Conservation (phyloP, 495 filamentous ascomycete species). For the Aspergillus biplanus region DNA sequence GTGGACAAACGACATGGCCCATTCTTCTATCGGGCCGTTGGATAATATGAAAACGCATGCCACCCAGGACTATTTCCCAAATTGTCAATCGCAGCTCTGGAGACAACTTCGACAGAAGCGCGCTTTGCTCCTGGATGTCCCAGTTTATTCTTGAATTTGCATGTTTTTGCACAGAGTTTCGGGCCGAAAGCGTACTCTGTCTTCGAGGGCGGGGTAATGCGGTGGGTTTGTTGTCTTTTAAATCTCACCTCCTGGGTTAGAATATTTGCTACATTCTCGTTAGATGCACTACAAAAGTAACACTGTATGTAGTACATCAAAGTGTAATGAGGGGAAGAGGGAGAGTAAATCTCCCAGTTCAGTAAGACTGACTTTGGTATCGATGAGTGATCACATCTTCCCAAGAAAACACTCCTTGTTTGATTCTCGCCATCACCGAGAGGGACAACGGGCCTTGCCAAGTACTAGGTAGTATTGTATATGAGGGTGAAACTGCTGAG, state of each 20-base stretch:
- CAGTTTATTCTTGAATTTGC: slow-evolving; percentile 19
- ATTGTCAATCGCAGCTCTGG: slow-evolving; percentile 50
- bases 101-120: slow-evolving; percentile 44
- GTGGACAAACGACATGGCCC: slow-evolving; percentile 43
- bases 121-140: slow-evolving; percentile 35
- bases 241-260: slow-evolving; percentile 1
- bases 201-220: slow-evolving; percentile 29
- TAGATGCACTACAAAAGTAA: not conserved
- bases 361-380: slow-evolving; percentile 46
- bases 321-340: not conserved
- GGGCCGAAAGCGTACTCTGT: slow-evolving; percentile 16
- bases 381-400: slow-evolving; percentile 52
- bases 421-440: slow-evolving; percentile 42
- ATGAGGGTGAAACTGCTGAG: not conserved
- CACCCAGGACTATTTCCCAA: slow-evolving; percentile 47
- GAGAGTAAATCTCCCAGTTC: not conserved
- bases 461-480: not conserved
- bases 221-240: slow-evolving; percentile 45
- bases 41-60: slow-evolving; percentile 44
- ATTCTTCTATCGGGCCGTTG: slow-evolving; percentile 40
- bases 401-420: slow-evolving; percentile 51
- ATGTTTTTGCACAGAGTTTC: slow-evolving; percentile 14
- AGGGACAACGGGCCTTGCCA: not conserved
- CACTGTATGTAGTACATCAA: not conserved
- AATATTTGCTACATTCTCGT: not conserved